Percentiles rank a stretch among this genome's conserved stretches.
phyloP scores from a whole-genome alignment of 2,329 filamentous ascomycete genomes.

The Sphaerostilbella broomeana region DNA sequence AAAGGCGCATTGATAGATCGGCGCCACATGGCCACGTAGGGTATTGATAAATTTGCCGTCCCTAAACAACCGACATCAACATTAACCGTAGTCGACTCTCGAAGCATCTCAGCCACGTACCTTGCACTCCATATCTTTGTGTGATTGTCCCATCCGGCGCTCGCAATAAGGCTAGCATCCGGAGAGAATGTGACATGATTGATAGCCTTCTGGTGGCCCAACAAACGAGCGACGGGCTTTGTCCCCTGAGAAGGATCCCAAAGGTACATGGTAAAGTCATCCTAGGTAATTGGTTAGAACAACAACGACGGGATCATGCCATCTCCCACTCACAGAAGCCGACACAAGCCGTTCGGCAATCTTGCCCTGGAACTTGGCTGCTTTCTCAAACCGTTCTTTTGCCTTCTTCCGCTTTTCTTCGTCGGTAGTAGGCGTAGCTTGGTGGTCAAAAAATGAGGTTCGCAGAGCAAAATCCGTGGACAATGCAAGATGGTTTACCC shows the following conservation, averaged over 20 bases:
- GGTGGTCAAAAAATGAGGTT: conserved; percentile 82
- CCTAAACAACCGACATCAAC: conserved; percentile 27
- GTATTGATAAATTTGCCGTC: conserved; percentile 78
- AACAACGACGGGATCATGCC: neutral
- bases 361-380: conserved; percentile 67
- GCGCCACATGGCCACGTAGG: conserved; percentile 77
- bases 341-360: conserved; percentile 81
- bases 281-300: conserved; percentile 26
- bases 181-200: conserved; percentile 94
- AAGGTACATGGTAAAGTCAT: conserved; percentile 94
- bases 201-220: conserved; percentile 95
- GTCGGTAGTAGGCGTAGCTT: conserved; percentile 57
- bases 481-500: conserved; percentile 90
- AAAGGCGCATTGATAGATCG: conserved; percentile 89
- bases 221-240: conserved; percentile 79
- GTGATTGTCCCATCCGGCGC: conserved; percentile 87
- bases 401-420: conserved; percentile 70
- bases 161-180: conserved; percentile 81
- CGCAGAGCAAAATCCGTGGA: conserved; percentile 87
- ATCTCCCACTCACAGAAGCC: conserved; percentile 48
- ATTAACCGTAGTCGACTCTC: neutral
- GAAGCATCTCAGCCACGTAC: conserved; percentile 33
- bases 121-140: conserved; percentile 85
- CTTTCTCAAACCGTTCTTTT: conserved; percentile 76
- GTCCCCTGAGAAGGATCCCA: conserved; percentile 76